A percentile compares a stretch with the other conserved stretches of the same genome.
Evolutionary conservation across 2,329 filamentous ascomycete species (phyloP).

Genomic region (Colletotrichum tabaci): DNA sequence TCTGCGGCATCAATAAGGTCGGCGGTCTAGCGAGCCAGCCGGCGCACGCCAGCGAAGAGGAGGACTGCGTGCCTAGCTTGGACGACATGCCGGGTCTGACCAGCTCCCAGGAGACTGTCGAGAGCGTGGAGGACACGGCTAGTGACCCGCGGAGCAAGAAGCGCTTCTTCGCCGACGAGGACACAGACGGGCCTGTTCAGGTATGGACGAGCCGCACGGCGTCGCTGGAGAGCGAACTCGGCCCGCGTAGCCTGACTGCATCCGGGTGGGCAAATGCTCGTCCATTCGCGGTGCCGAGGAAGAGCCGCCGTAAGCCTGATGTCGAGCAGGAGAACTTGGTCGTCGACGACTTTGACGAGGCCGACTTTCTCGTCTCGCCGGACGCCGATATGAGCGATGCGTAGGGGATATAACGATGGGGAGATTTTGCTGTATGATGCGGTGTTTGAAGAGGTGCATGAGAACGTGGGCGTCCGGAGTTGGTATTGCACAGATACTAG

Average conservation of each 20-base stretch:
- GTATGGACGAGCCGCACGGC: conserved; percentile 48
- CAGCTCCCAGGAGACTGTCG: conserved; percentile 69
- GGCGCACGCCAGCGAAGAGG: conserved; percentile 49
- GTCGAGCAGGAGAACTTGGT: conserved; percentile 64
- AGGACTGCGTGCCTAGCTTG: conserved; percentile 48
- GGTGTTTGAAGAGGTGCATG: background rate
- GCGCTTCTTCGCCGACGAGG: conserved; percentile 63
- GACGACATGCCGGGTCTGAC: conserved; percentile 64
- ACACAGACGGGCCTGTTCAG: conserved; percentile 43
- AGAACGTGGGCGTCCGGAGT: conserved; percentile 18
- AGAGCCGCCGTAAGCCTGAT: conserved; percentile 42
- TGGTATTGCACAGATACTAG: conserved; percentile 7
- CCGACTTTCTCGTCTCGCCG: conserved; percentile 71
- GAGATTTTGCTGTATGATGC: conserved; percentile 21
- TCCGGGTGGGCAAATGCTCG: conserved; percentile 58
- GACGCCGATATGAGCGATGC: conserved; percentile 60
- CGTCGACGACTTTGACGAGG: conserved; percentile 77
- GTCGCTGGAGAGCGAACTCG: conserved; percentile 57
- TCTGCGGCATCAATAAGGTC: conserved; percentile 84
- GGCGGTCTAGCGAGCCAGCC: conserved; percentile 78
- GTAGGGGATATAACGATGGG: conserved; percentile 35
- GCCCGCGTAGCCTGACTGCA: conserved; percentile 57
- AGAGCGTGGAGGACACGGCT: conserved; percentile 51
- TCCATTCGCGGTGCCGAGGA: conserved; percentile 64
- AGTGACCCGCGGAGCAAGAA: conserved; percentile 57